Percentiles rank a stretch among this genome's conserved stretches.
Evolutionary conservation across 164 flowering plant genomes (phyloP).

Genomic region (Berberis vulgaris): DNA sequence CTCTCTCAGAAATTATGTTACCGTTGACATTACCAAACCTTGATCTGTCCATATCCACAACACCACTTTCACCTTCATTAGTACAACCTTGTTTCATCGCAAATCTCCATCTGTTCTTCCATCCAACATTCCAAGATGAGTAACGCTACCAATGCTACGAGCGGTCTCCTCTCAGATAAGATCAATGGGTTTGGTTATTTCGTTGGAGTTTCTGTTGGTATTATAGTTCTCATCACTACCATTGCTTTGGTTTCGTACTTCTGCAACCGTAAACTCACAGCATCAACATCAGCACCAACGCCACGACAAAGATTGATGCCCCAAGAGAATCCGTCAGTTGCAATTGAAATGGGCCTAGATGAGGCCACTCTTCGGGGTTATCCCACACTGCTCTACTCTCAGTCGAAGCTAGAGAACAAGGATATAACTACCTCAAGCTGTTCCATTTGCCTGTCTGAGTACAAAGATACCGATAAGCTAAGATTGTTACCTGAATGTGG

Average conservation of each 20-base stretch:
- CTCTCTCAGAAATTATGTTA: not conserved
- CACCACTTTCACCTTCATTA: not conserved
- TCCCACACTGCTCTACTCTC: slow-evolving; percentile 57
- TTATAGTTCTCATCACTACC: slow-evolving; percentile 54
- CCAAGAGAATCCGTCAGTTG: not conserved
- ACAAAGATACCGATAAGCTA: slow-evolving; percentile 45
- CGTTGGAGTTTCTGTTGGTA: slow-evolving; percentile 51
- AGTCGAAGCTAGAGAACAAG: slow-evolving; percentile 31
- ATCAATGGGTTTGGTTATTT: slow-evolving; percentile 60
- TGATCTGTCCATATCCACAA: not conserved
- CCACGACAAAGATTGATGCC: not conserved
- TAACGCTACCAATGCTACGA: slow-evolving; percentile 1
- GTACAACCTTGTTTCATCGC: not conserved
- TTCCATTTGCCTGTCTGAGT: slow-evolving; percentile 77
- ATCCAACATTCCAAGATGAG: not conserved
- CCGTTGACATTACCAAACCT: not conserved
- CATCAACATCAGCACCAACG: not conserved
- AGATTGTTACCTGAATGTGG: slow-evolving; percentile 68
- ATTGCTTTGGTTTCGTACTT: slow-evolving; percentile 55
- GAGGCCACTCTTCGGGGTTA: slow-evolving; percentile 56
- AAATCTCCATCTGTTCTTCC: not conserved
- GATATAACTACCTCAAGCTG: slow-evolving; percentile 47
- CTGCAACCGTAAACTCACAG: slow-evolving; percentile 29
- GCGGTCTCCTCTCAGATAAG: not conserved
- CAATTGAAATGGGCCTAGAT: slow-evolving; percentile 48